Percentiles rank a stretch among this genome's conserved stretches.
These are phyloP conservation scores for Parascedosporium putredinis DNA, from an alignment of 2,329 filamentous ascomycete genomes.

Conservation along the genomic window DNA sequence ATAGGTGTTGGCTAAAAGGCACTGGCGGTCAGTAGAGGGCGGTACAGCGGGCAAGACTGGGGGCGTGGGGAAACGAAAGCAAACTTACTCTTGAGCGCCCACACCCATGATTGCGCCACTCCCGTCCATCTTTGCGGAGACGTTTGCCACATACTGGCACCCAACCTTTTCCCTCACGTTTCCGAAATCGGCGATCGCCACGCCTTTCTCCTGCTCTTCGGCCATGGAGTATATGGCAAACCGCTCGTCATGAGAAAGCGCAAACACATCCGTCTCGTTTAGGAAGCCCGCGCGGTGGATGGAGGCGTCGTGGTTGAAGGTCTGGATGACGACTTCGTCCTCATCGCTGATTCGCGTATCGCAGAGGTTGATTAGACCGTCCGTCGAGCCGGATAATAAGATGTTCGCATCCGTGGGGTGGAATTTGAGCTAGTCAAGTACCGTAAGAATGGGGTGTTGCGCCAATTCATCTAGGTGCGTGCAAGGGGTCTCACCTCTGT, in stretches of 20 bases:
- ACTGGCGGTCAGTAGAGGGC: not conserved
- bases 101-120: conserved; percentile 51
- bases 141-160: conserved; percentile 65
- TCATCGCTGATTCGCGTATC: conserved; percentile 61
- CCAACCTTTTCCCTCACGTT: conserved; percentile 56
- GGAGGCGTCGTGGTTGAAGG: conserved; percentile 66
- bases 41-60: not conserved
- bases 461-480: no score
- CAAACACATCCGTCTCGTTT: conserved; percentile 53
- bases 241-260: conserved; percentile 68
- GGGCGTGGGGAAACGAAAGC: conserved; percentile 19
- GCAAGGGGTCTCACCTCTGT: conserved; percentile 39
- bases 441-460: no score
- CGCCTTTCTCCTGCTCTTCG: conserved; percentile 50
- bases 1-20: conserved; percentile 37
- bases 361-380: conserved; percentile 69
- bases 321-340: conserved; percentile 67
- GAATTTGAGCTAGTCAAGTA: conserved; percentile 31
- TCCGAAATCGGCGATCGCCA: conserved; percentile 49
- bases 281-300: conserved; percentile 69
- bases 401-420: conserved; percentile 50
- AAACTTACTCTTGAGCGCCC: conserved; percentile 55
- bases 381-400: conserved; percentile 67
- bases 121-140: conserved; percentile 49
- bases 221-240: conserved; percentile 63